These are phyloP conservation scores for Colletotrichum godetiae DNA, from an alignment of 2,329 filamentous ascomycete genomes.

Conservation along the genomic window DNA sequence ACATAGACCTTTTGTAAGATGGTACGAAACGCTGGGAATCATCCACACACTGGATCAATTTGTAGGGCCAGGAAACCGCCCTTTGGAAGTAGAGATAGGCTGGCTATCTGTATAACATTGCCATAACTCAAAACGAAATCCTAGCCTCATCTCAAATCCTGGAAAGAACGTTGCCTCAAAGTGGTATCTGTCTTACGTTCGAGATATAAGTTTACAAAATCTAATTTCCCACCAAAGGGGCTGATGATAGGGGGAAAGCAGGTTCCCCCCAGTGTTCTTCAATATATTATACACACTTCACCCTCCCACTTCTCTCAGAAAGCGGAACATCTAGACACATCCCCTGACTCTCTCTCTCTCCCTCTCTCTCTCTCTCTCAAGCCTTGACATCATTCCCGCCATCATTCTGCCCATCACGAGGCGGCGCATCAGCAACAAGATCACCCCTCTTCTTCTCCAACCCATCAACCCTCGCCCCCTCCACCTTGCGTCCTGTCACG, in stretches of 20 bases:
- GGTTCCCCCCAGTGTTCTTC: not conserved
- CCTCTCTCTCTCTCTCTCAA: not conserved
- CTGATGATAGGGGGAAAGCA: not conserved
- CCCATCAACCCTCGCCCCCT: slow-evolving; percentile 37
- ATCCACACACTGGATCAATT: not conserved
- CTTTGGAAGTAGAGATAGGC: no score
- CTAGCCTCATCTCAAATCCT: not conserved
- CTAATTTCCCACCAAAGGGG: not conserved
- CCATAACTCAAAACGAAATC: not conserved
- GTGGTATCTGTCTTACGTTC: not conserved
- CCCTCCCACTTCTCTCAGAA: not conserved
- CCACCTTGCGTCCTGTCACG: slow-evolving; percentile 39
- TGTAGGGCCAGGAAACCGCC: not conserved
- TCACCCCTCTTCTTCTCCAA: slow-evolving; percentile 15
- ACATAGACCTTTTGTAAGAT: not conserved
- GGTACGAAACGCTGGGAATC: not conserved
- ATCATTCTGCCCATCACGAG: not conserved
- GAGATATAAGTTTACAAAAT: not conserved
- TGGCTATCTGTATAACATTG: not conserved
- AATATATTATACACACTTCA: not conserved
- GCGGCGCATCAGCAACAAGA: slow-evolving; percentile 22
- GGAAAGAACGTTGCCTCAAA: not conserved
- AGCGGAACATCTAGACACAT: not conserved
- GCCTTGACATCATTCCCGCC: not conserved
- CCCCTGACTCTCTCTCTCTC: not conserved